A percentile compares a stretch with the other conserved stretches of the same genome.
These are phyloP conservation scores for Cercophora sp. DNA, from an alignment of 495 filamentous ascomycete genomes.

Conservation along the genomic window DNA sequence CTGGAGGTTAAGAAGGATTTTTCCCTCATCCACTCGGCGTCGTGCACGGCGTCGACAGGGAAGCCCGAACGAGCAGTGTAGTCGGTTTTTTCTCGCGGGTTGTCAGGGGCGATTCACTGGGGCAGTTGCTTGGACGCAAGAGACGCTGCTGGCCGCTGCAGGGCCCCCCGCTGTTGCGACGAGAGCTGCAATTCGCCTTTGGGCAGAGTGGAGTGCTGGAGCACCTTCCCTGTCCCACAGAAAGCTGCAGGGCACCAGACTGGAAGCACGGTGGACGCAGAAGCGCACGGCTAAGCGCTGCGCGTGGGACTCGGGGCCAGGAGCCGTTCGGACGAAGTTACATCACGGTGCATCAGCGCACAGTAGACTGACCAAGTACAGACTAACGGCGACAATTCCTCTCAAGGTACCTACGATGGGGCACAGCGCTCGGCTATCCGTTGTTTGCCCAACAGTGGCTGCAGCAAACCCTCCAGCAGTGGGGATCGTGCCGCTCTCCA, in stretches of 20 bases:
- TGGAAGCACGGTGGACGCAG: constrained; percentile 8
- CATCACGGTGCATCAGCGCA: not conserved
- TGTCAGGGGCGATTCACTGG: constrained; percentile 34
- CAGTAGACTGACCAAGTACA: constrained; percentile 3
- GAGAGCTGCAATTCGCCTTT: constrained; percentile 11
- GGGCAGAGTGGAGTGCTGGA: constrained; percentile 20
- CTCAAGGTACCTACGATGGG: constrained; percentile 2
- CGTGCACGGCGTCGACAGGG: constrained; percentile 27
- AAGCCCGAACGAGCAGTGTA: constrained; percentile 31
- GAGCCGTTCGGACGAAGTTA: constrained; percentile 10
- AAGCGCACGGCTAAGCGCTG: constrained; percentile 15
- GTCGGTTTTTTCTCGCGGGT: constrained; percentile 27
- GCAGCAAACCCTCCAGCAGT: constrained; percentile 1
- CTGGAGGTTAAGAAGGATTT: constrained; percentile 26
- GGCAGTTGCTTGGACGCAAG: constrained; percentile 19
- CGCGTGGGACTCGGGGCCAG: constrained; percentile 1
- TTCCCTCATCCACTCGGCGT: constrained; percentile 21
- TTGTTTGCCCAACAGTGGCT: constrained; percentile 9
- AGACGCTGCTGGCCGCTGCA: constrained; percentile 11
- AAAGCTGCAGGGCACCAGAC: too few species aligned
- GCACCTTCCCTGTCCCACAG: constrained; percentile 19
- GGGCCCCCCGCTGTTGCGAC: constrained; percentile 10
- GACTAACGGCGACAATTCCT: not conserved
- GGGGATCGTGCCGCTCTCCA: constrained; percentile 4
- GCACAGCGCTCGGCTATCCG: too few species aligned